Evolutionary conservation across 2,329 filamentous ascomycete genomes (phyloP), one percentile per base, ranked within the genome.

Genomic region (Venturia oleaginea): DNA sequence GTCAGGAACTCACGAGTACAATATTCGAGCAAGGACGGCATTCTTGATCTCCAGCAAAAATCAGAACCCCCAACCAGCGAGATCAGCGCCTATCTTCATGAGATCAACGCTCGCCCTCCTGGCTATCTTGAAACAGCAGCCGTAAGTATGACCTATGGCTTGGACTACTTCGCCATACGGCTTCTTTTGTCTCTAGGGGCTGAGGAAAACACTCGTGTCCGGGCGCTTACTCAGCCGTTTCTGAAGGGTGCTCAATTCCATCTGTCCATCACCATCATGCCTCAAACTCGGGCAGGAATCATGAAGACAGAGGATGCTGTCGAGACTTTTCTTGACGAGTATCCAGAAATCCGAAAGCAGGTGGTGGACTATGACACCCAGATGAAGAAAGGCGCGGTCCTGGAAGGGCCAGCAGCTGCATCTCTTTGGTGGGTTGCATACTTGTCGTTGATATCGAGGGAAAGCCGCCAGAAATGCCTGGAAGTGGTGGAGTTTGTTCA

Each of bases 21-120:
- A 3, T 64, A 64, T 48, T 11, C 63, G 10, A 51, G 15, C 3
- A 37, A 15, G 10, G 63, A 68, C 62, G 66, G 66, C 1, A 24
- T 69, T 6, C 2, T 67, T 15, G 70, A 72, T 61, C 61, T 72
- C 3, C 24, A 38, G 4, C 19, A 1, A 22, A 46, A 32, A n/a
- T 17, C 63, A 27, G 32, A 48, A 6, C 11, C 63, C n/a, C 37
- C 54, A 34, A n/a, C 2, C 19, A 24, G 32, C 32, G 32, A 63
- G 27, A 61, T 38, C 4, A 61, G 64, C 32, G 48, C 66, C 62
- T 59, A 69, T 57, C 46, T 61, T 72, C 11, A 68, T 37, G 72
- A 73, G 60, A 67, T 73, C 48, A 73, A 73, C 61, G 60, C 68
- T n/a, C 68, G 72, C 2, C 66, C 67, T 0, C 69, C 71, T 4